Conservation (phyloP, 2,329 filamentous ascomycete species). For the Apiospora rasikravindrae region DNA sequence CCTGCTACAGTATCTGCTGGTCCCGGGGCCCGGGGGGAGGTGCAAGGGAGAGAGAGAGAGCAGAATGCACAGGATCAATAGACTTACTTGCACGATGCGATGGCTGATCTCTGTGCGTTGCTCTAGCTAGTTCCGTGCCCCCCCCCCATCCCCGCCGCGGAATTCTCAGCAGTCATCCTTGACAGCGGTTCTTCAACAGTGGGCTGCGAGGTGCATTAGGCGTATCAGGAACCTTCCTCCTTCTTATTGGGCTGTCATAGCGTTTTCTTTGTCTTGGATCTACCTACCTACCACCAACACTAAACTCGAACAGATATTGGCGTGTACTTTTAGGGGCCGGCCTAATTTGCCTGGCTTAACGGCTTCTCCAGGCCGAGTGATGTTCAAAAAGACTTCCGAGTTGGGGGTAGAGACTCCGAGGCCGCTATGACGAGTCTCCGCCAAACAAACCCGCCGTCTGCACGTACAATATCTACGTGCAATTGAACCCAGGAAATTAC, state of each 20-base stretch:
- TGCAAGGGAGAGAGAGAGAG: not conserved
- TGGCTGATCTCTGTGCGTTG: not conserved
- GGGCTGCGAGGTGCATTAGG: not conserved
- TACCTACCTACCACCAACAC: too few species aligned
- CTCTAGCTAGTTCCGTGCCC: not conserved
- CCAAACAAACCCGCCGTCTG: not conserved
- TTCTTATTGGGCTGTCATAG: not conserved
- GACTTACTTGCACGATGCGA: not conserved
- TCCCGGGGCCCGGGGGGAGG: not conserved
- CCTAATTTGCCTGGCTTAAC: not conserved
- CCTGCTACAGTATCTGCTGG: not conserved
- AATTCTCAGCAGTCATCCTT: not conserved
- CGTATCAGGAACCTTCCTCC: not conserved
- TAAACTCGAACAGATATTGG: not conserved
- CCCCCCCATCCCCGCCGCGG: not conserved
- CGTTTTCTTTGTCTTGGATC: not conserved
- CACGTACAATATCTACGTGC: not conserved
- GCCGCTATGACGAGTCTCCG: not conserved
- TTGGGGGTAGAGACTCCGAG: not conserved
- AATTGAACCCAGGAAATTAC: not conserved
- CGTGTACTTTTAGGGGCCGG: not conserved
- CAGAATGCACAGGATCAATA: not conserved
- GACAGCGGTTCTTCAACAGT: not conserved
- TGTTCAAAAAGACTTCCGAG: constrained; percentile 1
- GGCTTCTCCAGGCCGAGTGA: not conserved